Base-by-base conservation (phyloP, 805 yeast species). In the Cyberlindnera maclurae region DNA sequence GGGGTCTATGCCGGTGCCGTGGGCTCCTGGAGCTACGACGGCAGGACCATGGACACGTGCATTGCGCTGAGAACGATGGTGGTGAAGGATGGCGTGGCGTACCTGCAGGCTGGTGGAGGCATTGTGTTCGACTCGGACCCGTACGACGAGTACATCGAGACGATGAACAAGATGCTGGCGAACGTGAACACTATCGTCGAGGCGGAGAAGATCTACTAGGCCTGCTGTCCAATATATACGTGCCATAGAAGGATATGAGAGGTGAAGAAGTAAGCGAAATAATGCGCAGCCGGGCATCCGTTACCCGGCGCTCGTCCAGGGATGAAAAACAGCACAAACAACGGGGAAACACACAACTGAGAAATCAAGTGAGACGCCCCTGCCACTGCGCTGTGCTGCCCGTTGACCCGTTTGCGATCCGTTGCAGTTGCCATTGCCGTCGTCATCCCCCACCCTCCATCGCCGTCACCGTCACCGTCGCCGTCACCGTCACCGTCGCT, bases 1-100 rank as follows among this genome's bases (percentile, higher is more conserved):
- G 98, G 97, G 33, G 89, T 90, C 8, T 93, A 93, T 57, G 98
- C 99, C 1, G 98, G 98, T 45, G 98, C 98, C 2, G 97, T 93
- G 15, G 98, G 99, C 7, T 83, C 84, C 59, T 93, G 97, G 96
- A 88, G 96, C 1, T 93, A 89, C 58, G 96, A 88, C 54, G 87
- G 90, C n/a, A 77, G 75, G 51, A 74, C 87, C 22, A 90, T 93
- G 97, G 95, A 93, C 57, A 93, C 97, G 2, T 93, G 98, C 64
- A 93, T 93, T 59, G 98, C 98, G 0, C 68, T 93, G 52, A 77
- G 99, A 64, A 93, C 99, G 0, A 90, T 93, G 98, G 88, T 93
- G 33, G 82, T 75, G 57, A 93, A 93, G 58, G 86, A 90, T 50
- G 90, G 89, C 18, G 69, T 75, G 37, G 97, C 96, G 0, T 90